Conservation (phyloP, 2,329 filamentous ascomycete genomes). For the Septoria petroselini region DNA sequence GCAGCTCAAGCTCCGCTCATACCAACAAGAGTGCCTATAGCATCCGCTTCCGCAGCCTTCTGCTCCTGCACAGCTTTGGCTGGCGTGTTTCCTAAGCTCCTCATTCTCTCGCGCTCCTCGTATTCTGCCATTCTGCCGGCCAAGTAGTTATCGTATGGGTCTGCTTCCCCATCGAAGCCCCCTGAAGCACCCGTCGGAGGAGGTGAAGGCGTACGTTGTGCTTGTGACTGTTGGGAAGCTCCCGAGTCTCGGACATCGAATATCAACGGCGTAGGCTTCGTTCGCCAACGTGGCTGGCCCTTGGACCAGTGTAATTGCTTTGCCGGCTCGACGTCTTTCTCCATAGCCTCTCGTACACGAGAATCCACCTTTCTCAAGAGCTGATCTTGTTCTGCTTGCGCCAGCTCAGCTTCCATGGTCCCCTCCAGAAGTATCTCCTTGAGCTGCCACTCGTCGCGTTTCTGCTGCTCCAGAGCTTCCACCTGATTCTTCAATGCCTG, state of each 20-base stretch:
- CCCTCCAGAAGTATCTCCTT: slow-evolving; percentile 78
- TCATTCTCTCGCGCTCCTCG: slow-evolving; percentile 31
- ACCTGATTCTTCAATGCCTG: slow-evolving; percentile 63
- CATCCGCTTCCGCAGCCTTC: slow-evolving; percentile 27
- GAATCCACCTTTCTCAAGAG: slow-evolving; percentile 37
- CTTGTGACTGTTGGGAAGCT: slow-evolving; percentile 9
- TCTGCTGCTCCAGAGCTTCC: slow-evolving; percentile 62
- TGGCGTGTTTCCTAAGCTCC: slow-evolving; percentile 29
- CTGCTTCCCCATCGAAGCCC: slow-evolving; percentile 36
- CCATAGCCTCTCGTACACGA: slow-evolving; percentile 37
- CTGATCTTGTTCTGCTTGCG: slow-evolving; percentile 39
- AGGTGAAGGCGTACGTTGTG: slow-evolving; percentile 28
- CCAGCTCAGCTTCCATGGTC: slow-evolving; percentile 67
- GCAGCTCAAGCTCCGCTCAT: slow-evolving; percentile 16
- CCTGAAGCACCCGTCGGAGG: slow-evolving; percentile 33
- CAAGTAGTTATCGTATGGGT: slow-evolving; percentile 38
- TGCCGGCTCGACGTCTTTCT: slow-evolving; percentile 39
- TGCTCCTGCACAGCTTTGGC: slow-evolving; percentile 23
- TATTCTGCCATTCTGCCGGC: slow-evolving; percentile 32
- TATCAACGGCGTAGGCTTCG: slow-evolving; percentile 9
- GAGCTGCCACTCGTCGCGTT: slow-evolving; percentile 71
- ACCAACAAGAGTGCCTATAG: slow-evolving; percentile 30
- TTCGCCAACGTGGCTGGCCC: slow-evolving; percentile 27
- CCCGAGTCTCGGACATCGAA: slow-evolving; percentile 11
- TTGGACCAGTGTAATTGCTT: slow-evolving; percentile 35